Base-by-base conservation (phyloP, 768 basidiomycete species). In the Phanerochaete carnosa region DNA sequence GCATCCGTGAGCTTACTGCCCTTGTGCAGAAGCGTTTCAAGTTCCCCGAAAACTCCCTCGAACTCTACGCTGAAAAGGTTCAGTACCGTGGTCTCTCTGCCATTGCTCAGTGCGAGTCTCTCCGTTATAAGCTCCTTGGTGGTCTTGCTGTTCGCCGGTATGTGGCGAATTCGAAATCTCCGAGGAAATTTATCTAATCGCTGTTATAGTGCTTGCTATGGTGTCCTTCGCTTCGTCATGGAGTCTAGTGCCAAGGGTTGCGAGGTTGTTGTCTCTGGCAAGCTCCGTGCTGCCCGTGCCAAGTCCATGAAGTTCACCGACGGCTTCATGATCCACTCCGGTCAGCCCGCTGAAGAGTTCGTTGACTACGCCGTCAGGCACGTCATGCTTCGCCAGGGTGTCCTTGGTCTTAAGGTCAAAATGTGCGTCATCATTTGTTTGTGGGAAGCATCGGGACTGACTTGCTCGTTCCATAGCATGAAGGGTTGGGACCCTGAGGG, bases 291-390 rank as follows among this genome's bases (percentile, higher is more conserved):
- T 66, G 97, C 97, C 66, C 95, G 96, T 84, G 97, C 97, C 72
- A 99, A 99, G 80, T 92, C 94, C 22, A 99, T 99, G 97, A 99
- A 99, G 79, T 98, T 99, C 82, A 98, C 95, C 73, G 97, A 99
- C 72, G 97, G 97, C 58, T 98, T 98, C 89, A 94, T 94, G 92
- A 92, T 94, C 72, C 92, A 94, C 83, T 97, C 96, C 64, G 95
- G 95, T 86, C 97, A 99, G 80, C 97, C 97, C 67, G 89, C 88
- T 52, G 82, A 88, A 57, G 97, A 99, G 75, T 99, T 95, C 70
- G 95, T 99, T 64, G 96, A 98, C 80, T 85, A 93, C 68, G 97
- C 97, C 62, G 95, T 98, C 69, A 87, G 97, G 68, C 97, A 99
- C 82, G 97, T 98, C 70, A 85, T 98, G 69, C 87, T 99, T 66